These are phyloP conservation scores for Ogataea paraovalis DNA, from an alignment of 805 yeast genomes.

Conservation along the genomic window DNA sequence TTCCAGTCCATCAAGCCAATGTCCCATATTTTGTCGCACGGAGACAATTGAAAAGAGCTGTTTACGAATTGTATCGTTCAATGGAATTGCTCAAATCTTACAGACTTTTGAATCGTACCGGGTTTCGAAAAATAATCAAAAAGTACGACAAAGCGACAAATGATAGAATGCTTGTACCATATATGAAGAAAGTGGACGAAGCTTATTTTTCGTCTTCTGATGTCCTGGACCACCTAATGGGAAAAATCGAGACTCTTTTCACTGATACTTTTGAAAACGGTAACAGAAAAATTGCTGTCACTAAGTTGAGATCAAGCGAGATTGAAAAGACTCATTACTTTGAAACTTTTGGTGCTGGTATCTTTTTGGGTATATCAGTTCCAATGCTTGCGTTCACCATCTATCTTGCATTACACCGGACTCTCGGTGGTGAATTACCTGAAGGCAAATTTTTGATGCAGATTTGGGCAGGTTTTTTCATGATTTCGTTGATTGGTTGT, in stretches of 20 bases:
- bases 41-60: conserved; percentile 63
- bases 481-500: conserved; percentile 55
- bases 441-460: conserved; percentile 68
- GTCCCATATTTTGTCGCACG: conserved; percentile 64
- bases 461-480: conserved; percentile 88
- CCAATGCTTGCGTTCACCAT: conserved; percentile 66
- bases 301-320: conserved; percentile 54
- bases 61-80: conserved; percentile 69
- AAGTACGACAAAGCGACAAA: conserved; percentile 78
- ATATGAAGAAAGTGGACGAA: conserved; percentile 53
- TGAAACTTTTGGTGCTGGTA: conserved; percentile 58
- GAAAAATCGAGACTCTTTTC: conserved; percentile 63
- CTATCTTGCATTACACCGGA: conserved; percentile 37
- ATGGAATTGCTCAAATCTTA: conserved; percentile 68
- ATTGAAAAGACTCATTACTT: conserved; percentile 37
- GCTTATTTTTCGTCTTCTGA: conserved; percentile 62
- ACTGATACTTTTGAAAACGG: conserved; percentile 65
- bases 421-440: conserved; percentile 37
- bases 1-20: neutral
- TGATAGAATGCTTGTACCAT: conserved; percentile 40
- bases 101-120: conserved; percentile 76
- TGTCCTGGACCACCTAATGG: conserved; percentile 58
- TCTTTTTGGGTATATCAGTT: conserved; percentile 63
- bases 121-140: conserved; percentile 82
- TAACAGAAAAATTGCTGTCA: conserved; percentile 67